Percentiles rank a stretch among this genome's conserved stretches.
phyloP scores from a whole-genome alignment of 306 rosid genomes.

The Dryas drummondii region DNA sequence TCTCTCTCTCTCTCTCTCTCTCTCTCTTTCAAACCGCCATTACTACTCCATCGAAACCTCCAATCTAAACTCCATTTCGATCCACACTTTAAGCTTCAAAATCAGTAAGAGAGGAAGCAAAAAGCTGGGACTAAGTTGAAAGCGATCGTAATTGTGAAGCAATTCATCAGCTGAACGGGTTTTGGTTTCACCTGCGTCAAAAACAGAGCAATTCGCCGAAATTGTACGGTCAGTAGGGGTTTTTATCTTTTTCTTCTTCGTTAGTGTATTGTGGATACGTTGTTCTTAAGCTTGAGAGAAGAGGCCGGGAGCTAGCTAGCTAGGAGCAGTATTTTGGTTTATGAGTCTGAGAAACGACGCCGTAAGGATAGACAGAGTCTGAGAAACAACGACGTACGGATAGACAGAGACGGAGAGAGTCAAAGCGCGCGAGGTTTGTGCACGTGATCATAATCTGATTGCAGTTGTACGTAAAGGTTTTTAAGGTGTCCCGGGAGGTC shows the following conservation, averaged over 20 bases:
- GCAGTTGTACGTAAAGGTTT: too few relatives aligned
- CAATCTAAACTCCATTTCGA: neutral
- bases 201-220: neutral
- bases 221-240: neutral
- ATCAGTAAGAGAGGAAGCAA: neutral
- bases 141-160: too few relatives aligned
- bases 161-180: neutral
- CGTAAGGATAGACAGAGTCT: neutral
- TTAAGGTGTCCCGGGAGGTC: constrained; percentile 17
- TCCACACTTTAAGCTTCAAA: too few relatives aligned
- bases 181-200: neutral
- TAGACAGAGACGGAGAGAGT: too few relatives aligned
- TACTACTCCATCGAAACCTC: neutral
- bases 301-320: too few relatives aligned
- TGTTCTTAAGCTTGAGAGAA: too few relatives aligned
- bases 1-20: neutral
- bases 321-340: too few relatives aligned
- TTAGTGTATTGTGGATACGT: too few relatives aligned
- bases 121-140: neutral
- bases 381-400: constrained; percentile 1
- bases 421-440: neutral
- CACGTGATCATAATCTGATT: constrained; percentile 22
- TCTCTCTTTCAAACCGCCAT: neutral
- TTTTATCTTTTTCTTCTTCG: neutral
- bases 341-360: constrained; percentile 9